Evolutionary conservation across 306 rosid species (phyloP), one percentile per base, ranked within the genome.

Genomic region (Rosa chinensis): DNA sequence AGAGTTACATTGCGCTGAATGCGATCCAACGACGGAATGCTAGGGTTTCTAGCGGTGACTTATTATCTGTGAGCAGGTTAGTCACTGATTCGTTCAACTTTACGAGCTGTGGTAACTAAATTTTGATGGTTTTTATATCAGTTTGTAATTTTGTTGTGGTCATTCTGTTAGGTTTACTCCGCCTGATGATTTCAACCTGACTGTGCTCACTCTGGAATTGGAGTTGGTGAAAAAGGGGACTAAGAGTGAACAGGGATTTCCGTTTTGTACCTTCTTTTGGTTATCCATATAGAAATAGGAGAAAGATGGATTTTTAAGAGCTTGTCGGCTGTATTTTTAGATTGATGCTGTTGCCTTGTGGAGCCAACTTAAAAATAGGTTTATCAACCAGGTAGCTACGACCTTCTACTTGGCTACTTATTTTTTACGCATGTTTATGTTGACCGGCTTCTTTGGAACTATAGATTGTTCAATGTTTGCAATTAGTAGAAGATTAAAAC

Each of bases 1-100:
- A 53, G 44, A 97, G 93, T 23, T 79, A 89, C 40, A 86, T 95
- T 71, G 98, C 96, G 55, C 87, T 95, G 53, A 95, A 95, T 85
- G 84, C 96, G 16, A 91, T 91, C 73, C 99, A 95, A 67, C 92
- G 99, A 73, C 90, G 96, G 3, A 79, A 91, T 86, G 94, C 86
- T 47, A 91, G 75, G 70, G 96, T 95, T 84, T 95, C 99, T 58
- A 43, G 88, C 32, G 96, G 88, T 21, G 98, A 95, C 73, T 59
- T 72, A 10, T 53, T 93, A 49, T 50, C 88, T 40, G 89, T 89
- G 80, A 77, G 74, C 79, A 84, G 90, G 98, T 94, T 85, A 52
- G 85, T 77, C 59, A 39, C 53, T 66, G 67, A 32, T 40, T 61
- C 13, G 18, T 25, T 44, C 4, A 18, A 28, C n/a, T 50, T 58